Conservation (phyloP, 73 alveolate genomes). For the Chromera velia region DNA sequence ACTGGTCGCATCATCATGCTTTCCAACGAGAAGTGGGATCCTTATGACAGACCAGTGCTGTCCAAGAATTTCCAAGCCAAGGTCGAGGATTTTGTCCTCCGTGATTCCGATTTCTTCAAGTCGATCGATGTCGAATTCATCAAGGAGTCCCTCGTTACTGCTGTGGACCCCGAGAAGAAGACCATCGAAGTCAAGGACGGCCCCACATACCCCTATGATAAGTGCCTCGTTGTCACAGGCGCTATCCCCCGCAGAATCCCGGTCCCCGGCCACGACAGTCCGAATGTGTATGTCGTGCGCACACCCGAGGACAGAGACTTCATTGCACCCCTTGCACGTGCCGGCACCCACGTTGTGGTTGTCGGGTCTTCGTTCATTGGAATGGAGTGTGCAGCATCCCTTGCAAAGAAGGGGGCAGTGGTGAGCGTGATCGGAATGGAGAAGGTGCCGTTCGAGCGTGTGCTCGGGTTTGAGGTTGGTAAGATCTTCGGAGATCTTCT, state of each 20-base stretch:
- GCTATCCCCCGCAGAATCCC: neutral
- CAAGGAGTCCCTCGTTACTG: slow-evolving; percentile 20
- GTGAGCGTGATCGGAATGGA: slow-evolving; percentile 44
- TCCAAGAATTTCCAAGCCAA: slow-evolving; percentile 21
- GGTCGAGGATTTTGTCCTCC: slow-evolving; percentile 1
- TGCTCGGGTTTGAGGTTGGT: slow-evolving; percentile 56
- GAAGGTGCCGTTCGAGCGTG: slow-evolving; percentile 48
- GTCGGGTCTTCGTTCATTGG: slow-evolving; percentile 59
- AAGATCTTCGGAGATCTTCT: slow-evolving; percentile 6
- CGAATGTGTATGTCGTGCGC: neutral
- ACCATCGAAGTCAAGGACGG: slow-evolving; percentile 42
- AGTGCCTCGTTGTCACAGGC: too few relatives aligned
- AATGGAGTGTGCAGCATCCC: slow-evolving; percentile 45
- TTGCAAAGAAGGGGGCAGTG: slow-evolving; percentile 8
- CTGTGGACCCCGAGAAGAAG: slow-evolving; percentile 23
- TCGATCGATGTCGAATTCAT: too few relatives aligned
- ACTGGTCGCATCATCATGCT: slow-evolving; percentile 52
- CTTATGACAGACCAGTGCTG: slow-evolving; percentile 54
- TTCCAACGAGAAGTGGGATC: slow-evolving; percentile 33
- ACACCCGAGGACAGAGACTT: neutral
- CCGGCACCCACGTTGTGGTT: too few relatives aligned
- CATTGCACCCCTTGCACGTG: too few relatives aligned
- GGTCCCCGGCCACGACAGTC: neutral
- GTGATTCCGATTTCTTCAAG: neutral
- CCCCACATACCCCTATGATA: neutral